phyloP scores from a whole-genome alignment of 2,329 filamentous ascomycete species.

The Beauveria caledonica region DNA sequence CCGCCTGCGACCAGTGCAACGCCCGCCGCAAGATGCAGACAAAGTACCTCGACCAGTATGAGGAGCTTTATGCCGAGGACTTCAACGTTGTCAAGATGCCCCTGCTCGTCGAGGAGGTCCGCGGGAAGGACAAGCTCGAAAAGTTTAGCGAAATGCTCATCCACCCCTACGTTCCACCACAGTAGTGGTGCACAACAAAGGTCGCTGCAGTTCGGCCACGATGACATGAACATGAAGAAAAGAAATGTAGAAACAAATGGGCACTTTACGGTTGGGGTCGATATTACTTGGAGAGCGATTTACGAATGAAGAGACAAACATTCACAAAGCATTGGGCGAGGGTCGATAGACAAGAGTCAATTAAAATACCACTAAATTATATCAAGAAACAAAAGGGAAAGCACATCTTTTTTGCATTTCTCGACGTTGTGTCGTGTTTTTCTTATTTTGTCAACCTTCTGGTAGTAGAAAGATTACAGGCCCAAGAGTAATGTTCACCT shows the following conservation, averaged over 20 bases:
- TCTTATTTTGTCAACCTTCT: neutral
- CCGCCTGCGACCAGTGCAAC: slow-evolving; percentile 90
- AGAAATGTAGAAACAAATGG: neutral
- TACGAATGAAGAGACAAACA: neutral
- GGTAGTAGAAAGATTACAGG: neutral
- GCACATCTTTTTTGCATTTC: neutral
- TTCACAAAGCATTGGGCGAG: neutral
- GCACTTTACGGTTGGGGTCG: neutral
- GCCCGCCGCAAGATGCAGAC: slow-evolving; percentile 96
- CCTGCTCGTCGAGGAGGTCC: slow-evolving; percentile 85
- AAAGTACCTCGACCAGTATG: slow-evolving; percentile 98
- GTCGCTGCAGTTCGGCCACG: neutral
- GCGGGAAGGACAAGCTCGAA: slow-evolving; percentile 89
- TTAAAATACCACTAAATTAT: neutral
- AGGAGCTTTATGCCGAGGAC: slow-evolving; percentile 88
- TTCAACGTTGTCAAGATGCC: slow-evolving; percentile 99
- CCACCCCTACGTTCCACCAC: slow-evolving; percentile 63
- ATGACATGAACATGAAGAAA: neutral
- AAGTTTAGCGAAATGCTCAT: slow-evolving; percentile 83
- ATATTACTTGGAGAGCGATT: neutral
- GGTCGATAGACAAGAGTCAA: neutral
- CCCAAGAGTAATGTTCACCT: neutral
- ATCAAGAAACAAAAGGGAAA: neutral
- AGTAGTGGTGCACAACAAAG: slow-evolving; percentile 18
- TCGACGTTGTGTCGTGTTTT: neutral